A percentile compares a stretch with the other conserved stretches of the same genome.
Conservation (phyloP, 164 flowering plant species). For the Berberis thunbergii region DNA sequence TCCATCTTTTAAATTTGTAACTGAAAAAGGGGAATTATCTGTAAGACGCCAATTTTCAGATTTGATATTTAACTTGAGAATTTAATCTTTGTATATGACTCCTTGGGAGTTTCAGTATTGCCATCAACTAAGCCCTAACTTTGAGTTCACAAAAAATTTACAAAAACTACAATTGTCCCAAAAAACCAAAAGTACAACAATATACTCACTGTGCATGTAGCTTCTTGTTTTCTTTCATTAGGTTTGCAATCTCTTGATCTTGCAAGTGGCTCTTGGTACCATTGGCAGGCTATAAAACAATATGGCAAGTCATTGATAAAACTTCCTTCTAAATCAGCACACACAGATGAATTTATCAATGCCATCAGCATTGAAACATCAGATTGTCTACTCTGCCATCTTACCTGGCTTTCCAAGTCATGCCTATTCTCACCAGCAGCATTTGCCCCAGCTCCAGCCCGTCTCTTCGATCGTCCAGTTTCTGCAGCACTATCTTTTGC, state of each 20-base stretch:
- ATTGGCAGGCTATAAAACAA: conserved; percentile 26
- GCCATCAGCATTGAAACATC: not conserved
- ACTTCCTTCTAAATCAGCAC: not conserved
- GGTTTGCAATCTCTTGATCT: conserved; percentile 22
- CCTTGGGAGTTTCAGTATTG: too few relatives aligned
- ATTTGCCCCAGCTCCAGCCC: conserved; percentile 12
- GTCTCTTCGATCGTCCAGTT: conserved; percentile 22
- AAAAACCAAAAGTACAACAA: not conserved
- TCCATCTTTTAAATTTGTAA: too few relatives aligned
- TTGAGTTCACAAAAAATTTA: not conserved
- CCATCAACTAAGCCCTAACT: not conserved
- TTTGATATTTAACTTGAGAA: too few relatives aligned
- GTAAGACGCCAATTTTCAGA: too few relatives aligned
- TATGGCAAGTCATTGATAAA: not conserved
- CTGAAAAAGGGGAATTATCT: too few relatives aligned
- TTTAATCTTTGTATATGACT: too few relatives aligned
- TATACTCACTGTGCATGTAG: conserved; percentile 54
- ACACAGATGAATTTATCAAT: not conserved
- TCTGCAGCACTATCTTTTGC: conserved; percentile 14
- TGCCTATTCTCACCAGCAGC: conserved; percentile 7
- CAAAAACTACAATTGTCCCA: not conserved
- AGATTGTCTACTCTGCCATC: not conserved
- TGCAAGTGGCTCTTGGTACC: conserved; percentile 15
- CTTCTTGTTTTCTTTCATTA: conserved; percentile 51
- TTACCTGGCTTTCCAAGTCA: conserved; percentile 24